Conservation (phyloP, 139 green algal species). For the Gonium pectorale region DNA sequence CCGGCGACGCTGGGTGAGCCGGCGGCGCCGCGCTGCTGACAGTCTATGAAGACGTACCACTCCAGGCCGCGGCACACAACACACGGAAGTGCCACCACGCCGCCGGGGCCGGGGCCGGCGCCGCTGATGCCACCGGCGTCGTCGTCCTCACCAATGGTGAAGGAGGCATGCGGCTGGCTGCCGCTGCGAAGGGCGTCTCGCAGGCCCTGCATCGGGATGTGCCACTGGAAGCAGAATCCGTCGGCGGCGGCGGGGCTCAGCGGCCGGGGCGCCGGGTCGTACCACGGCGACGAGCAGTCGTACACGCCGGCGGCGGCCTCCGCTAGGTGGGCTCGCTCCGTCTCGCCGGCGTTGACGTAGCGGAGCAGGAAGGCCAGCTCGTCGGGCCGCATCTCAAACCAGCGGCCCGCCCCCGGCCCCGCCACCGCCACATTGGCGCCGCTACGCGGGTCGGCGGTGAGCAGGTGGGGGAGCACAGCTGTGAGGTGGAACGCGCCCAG, state of each 20-base stretch:
- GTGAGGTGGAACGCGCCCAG: conserved; percentile 24
- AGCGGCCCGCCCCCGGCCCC: neutral
- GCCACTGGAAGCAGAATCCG: conserved; percentile 27
- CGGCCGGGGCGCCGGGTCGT: conserved; percentile 10
- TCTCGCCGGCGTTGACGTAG: neutral
- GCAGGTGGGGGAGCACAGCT: conserved; percentile 11
- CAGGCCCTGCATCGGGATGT: conserved; percentile 11
- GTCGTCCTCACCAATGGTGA: neutral
- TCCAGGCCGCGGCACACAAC: conserved; percentile 32
- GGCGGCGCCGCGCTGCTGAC: neutral
- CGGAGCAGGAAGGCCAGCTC: conserved; percentile 21
- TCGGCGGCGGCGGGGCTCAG: neutral
- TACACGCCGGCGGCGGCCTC: neutral
- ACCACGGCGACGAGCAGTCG: conserved; percentile 15
- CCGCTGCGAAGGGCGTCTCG: neutral
- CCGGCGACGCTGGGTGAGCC: neutral
- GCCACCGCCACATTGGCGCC: neutral
- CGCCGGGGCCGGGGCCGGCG: neutral
- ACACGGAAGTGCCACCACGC: neutral
- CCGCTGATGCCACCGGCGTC: neutral
- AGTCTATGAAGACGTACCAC: conserved; percentile 28
- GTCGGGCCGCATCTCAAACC: conserved; percentile 19
- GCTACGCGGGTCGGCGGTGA: neutral
- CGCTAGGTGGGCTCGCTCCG: conserved; percentile 1
- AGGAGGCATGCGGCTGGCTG: conserved; percentile 1